A percentile compares a stretch with the other conserved stretches of the same genome.
These are phyloP conservation scores for Metschnikowia shivogae DNA, from an alignment of 805 yeast genomes.

Conservation along the genomic window DNA sequence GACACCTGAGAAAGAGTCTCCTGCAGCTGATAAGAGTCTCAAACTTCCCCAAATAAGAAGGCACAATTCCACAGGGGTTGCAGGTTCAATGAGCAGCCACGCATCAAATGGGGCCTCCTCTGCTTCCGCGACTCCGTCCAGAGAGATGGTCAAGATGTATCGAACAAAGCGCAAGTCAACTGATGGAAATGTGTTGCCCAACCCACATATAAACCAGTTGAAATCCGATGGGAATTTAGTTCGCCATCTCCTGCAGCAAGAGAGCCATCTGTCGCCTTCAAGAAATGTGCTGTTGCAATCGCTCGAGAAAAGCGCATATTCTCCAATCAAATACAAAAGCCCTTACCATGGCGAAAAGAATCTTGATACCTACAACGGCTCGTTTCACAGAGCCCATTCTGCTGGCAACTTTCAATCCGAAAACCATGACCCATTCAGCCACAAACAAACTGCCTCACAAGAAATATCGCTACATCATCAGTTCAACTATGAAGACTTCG, in stretches of 20 bases:
- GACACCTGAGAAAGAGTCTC: background rate
- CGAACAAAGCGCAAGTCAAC: background rate
- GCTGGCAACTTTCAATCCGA: slow-evolving; percentile 27
- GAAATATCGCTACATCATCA: slow-evolving; percentile 6
- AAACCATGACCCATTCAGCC: slow-evolving; percentile 1
- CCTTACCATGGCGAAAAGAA: background rate
- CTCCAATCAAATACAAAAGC: background rate
- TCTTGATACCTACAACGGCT: background rate
- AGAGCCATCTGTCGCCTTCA: background rate
- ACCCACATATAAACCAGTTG: background rate
- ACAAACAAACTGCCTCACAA: slow-evolving; percentile 1
- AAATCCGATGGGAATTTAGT: slow-evolving; percentile 3
- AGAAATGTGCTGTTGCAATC: slow-evolving; percentile 1
- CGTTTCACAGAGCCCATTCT: slow-evolving; percentile 27
- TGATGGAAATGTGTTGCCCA: slow-evolving; percentile 1
- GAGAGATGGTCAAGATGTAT: background rate
- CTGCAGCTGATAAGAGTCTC: background rate
- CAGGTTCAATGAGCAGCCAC: background rate
- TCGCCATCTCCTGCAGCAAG: slow-evolving; percentile 1
- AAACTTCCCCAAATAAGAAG: slow-evolving; percentile 22
- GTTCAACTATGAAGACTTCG: slow-evolving; percentile 7
- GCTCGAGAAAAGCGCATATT: background rate
- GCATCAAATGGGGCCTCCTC: slow-evolving; percentile 1
- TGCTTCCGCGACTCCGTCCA: slow-evolving; percentile 1
- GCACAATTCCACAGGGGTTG: slow-evolving; percentile 17